phyloP scores from a whole-genome alignment of 2,329 filamentous ascomycete genomes.

The Aureobasidium melanogenum region DNA sequence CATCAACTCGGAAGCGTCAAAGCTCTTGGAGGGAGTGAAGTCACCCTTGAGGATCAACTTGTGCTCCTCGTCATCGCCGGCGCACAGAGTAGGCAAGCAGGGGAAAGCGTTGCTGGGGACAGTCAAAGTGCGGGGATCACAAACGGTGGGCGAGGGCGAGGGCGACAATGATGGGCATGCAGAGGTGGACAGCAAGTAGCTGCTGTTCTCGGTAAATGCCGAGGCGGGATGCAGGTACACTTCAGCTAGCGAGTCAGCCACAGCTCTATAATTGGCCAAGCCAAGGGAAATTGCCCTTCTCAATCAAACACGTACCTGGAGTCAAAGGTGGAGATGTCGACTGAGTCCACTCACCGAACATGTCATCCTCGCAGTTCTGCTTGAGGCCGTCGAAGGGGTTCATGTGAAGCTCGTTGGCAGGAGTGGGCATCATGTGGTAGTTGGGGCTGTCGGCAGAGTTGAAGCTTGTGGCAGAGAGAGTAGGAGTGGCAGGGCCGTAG shows the following conservation, averaged over 20 bases:
- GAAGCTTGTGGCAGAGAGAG: conserved; percentile 75
- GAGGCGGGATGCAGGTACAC: conserved; percentile 61
- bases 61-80: conserved; percentile 39
- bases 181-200: conserved; percentile 62
- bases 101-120: conserved; percentile 55
- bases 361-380: conserved; percentile 61
- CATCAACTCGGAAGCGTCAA: conserved; percentile 32
- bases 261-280: conserved; percentile 7
- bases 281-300: conserved; percentile 7
- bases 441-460: conserved; percentile 80
- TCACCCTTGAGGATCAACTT: conserved; percentile 41
- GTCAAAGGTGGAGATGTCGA: conserved; percentile 79
- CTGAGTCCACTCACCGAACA: conserved; percentile 66
- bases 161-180: conserved; percentile 80
- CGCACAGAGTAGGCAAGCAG: conserved; percentile 51
- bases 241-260: conserved; percentile 24
- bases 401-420: conserved; percentile 72
- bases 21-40: conserved; percentile 18
- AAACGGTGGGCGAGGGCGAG: conserved; percentile 69
- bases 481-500: conserved; percentile 77
- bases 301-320: conserved; percentile 58
- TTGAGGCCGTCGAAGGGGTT: conserved; percentile 62
- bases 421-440: conserved; percentile 71
- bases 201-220: conserved; percentile 43
- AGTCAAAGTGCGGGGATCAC: conserved; percentile 83